Evolutionary conservation across 805 yeast species (phyloP).

Genomic region (Jamesozyma rosinii): DNA sequence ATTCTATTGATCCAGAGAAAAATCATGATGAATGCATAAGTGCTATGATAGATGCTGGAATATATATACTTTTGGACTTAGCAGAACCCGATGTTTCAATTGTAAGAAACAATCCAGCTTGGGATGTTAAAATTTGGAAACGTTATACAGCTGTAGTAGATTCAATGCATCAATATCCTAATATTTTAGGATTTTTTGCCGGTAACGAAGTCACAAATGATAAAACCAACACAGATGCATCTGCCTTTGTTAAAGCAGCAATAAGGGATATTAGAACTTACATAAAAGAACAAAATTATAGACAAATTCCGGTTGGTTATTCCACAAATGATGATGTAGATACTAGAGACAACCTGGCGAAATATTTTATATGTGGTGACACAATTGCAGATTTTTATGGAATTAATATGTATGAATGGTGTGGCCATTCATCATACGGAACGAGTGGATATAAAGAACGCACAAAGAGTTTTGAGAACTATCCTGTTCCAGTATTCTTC

Average conservation of each 20-base stretch:
- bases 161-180: constrained; percentile 62
- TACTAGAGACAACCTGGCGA: constrained; percentile 70
- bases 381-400: constrained; percentile 67
- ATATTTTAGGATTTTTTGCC: constrained; percentile 89
- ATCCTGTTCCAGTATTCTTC: constrained; percentile 66
- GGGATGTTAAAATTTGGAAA: constrained; percentile 63
- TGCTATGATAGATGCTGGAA: constrained; percentile 71
- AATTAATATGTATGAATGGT: constrained; percentile 83
- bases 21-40: constrained; percentile 75
- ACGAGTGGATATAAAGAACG: constrained; percentile 59
- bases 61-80: constrained; percentile 83
- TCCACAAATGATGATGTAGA: constrained; percentile 82
- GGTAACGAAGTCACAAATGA: constrained; percentile 95
- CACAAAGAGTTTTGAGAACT: constrained; percentile 52
- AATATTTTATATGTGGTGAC: constrained; percentile 75
- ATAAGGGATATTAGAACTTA: constrained; percentile 79
- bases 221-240: constrained; percentile 71
- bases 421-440: constrained; percentile 55
- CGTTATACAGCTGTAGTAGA: constrained; percentile 82
- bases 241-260: constrained; percentile 94
- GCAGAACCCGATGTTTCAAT: constrained; percentile 78
- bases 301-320: constrained; percentile 87
- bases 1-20: constrained; percentile 65
- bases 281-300: constrained; percentile 50
- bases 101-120: constrained; percentile 63